Evolutionary conservation across 805 yeast genomes (phyloP).

Genomic region (Lachancea fermentati): DNA sequence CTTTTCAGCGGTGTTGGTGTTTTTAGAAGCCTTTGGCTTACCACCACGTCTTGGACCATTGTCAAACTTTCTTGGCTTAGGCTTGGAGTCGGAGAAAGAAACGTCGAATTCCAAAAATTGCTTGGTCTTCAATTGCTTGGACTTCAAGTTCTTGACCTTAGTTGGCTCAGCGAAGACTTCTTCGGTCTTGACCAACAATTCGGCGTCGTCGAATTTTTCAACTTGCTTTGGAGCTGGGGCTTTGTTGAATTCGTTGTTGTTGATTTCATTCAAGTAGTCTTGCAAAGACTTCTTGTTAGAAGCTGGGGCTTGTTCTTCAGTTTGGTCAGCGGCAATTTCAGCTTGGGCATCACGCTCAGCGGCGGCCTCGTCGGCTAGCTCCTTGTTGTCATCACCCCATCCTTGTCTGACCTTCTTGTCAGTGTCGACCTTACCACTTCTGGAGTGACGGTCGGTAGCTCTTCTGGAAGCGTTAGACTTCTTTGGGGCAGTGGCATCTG

Average conservation of each 20-base stretch:
- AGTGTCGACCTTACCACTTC: conserved; percentile 78
- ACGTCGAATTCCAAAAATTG: conserved; percentile 69
- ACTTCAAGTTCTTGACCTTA: conserved; percentile 58
- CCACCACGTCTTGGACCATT: conserved; percentile 30
- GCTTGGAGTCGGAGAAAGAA: conserved; percentile 55
- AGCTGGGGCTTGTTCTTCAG: conserved; percentile 40
- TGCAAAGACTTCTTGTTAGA: conserved; percentile 66
- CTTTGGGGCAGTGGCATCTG: conserved; percentile 51
- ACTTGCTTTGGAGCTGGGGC: conserved; percentile 41
- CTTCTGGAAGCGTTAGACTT: conserved; percentile 46
- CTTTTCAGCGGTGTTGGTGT: conserved; percentile 28
- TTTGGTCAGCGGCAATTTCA: conserved; percentile 44
- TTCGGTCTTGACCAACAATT: conserved; percentile 58
- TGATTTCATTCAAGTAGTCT: conserved; percentile 75
- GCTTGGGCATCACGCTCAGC: conserved; percentile 40
- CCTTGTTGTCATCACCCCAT: conserved; percentile 79
- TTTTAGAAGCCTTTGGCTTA: conserved; percentile 31
- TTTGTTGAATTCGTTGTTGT: conserved; percentile 43
- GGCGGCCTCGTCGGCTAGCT: conserved; percentile 58
- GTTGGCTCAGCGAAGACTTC: conserved; percentile 57
- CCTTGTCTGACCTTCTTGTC: conserved; percentile 78
- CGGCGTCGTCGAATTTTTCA: conserved; percentile 38
- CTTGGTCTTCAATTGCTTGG: conserved; percentile 80
- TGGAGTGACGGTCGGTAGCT: conserved; percentile 76
- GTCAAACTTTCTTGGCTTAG: conserved; percentile 32